A percentile compares a stretch with the other conserved stretches of the same genome.
phyloP scores from a whole-genome alignment of 257 asterid species.

The Solanum medicagineum region DNA sequence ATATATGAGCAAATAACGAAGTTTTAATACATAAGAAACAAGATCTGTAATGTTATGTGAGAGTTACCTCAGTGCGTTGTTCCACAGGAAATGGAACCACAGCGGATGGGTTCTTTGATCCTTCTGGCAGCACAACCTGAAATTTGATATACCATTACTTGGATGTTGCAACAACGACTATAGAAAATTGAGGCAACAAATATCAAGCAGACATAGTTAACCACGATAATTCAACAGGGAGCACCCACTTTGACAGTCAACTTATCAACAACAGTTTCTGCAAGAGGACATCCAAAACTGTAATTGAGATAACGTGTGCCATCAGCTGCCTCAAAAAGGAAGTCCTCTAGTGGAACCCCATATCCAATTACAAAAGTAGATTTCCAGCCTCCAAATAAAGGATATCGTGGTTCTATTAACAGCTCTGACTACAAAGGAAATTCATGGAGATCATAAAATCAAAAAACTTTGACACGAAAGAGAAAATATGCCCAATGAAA shows the following conservation, averaged over 20 bases:
- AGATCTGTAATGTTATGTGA: not conserved
- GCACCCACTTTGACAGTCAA: conserved; percentile 61
- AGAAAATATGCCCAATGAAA: not conserved
- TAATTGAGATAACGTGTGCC: conserved; percentile 83
- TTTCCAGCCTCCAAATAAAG: conserved; percentile 99
- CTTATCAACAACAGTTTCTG: conserved; percentile 79
- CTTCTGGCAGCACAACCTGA: conserved; percentile 97
- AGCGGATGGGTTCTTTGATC: conserved; percentile 69
- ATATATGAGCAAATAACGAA: not conserved
- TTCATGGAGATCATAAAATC: not conserved
- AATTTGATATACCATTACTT: conserved; percentile 11
- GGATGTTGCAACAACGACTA: not conserved
- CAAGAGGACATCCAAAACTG: conserved; percentile 88
- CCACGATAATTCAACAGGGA: not conserved
- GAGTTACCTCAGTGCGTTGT: conserved; percentile 68
- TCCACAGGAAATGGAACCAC: conserved; percentile 56
- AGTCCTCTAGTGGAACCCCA: conserved; percentile 84
- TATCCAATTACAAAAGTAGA: conserved; percentile 85
- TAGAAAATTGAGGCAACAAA: conserved; percentile 1
- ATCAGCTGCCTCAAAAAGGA: conserved; percentile 66
- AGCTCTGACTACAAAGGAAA: conserved; percentile 67
- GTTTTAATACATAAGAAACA: not conserved
- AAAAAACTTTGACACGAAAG: not conserved
- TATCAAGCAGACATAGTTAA: not conserved
- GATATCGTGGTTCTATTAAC: conserved; percentile 90